Percentiles rank a stretch among this genome's conserved stretches.
Evolutionary conservation across 2,329 filamentous ascomycete species (phyloP).

Genomic region (Aureobasidium sp.): DNA sequence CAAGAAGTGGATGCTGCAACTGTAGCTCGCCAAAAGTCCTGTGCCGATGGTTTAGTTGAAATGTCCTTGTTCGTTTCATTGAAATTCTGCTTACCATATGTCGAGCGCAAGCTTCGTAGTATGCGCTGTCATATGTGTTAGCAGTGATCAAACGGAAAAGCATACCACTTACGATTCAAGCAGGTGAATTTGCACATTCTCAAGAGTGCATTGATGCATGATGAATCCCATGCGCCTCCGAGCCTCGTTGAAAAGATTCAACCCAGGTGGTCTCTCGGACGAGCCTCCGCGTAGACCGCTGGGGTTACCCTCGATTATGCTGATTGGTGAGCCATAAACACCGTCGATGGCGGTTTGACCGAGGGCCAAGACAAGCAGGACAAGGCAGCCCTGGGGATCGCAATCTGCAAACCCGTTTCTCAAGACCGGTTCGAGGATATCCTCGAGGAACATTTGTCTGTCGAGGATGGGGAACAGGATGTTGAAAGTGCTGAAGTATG

Average conservation of each 20-base stretch:
- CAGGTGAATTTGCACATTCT: constrained; percentile 51
- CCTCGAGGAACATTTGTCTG: constrained; percentile 44
- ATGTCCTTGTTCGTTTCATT: neutral
- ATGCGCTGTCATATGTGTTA: constrained; percentile 32
- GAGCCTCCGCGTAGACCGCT: constrained; percentile 48
- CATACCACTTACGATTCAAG: constrained; percentile 42
- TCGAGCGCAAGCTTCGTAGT: constrained; percentile 45
- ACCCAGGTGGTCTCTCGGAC: constrained; percentile 43
- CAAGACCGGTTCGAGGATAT: constrained; percentile 38
- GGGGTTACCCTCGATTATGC: constrained; percentile 34
- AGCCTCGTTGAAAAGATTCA: constrained; percentile 54
- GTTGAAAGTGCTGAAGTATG: constrained; percentile 54
- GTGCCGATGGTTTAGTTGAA: neutral
- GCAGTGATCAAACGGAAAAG: neutral
- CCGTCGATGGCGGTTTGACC: constrained; percentile 50
- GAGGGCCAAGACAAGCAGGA: constrained; percentile 49
- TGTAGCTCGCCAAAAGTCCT: constrained; percentile 50
- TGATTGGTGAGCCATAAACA: constrained; percentile 38
- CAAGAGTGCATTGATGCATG: constrained; percentile 45
- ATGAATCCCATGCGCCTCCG: constrained; percentile 51
- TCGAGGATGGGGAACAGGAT: constrained; percentile 51
- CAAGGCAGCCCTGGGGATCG: constrained; percentile 43
- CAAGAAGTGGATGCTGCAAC: constrained; percentile 49
- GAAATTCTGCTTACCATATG: constrained; percentile 37
- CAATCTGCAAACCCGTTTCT: constrained; percentile 39